phyloP scores from a whole-genome alignment of 2,329 filamentous ascomycete species.

The Pleomassaria siparia region DNA sequence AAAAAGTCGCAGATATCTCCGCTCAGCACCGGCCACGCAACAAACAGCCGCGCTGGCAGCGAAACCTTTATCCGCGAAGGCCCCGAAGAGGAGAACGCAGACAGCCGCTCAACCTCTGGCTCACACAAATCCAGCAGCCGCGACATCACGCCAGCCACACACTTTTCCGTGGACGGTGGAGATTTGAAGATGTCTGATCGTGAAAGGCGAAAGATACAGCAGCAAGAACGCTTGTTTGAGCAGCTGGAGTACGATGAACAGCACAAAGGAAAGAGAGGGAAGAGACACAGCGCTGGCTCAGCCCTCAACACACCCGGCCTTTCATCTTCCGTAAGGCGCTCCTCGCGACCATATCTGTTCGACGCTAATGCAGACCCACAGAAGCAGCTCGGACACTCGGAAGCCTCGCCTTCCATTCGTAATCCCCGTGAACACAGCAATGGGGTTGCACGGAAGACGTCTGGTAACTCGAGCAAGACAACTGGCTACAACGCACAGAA shows the following conservation, averaged over 20 bases:
- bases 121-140: constrained; percentile 60
- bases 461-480: constrained; percentile 44
- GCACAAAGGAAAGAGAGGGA: constrained; percentile 55
- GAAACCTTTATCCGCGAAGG: constrained; percentile 54
- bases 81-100: constrained; percentile 58
- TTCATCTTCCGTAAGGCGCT: constrained; percentile 43
- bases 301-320: constrained; percentile 54
- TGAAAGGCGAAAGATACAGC: constrained; percentile 64
- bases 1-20: constrained; percentile 56
- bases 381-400: constrained; percentile 41
- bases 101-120: constrained; percentile 60
- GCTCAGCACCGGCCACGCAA: constrained; percentile 53
- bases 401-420: constrained; percentile 39
- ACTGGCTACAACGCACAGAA: constrained; percentile 30
- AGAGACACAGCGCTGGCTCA: constrained; percentile 58
- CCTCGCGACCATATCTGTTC: constrained; percentile 13
- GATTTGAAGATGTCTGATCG: constrained; percentile 60
- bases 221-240: constrained; percentile 63
- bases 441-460: constrained; percentile 38
- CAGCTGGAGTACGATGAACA: constrained; percentile 61
- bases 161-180: constrained; percentile 51
- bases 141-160: constrained; percentile 61
- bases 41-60: constrained; percentile 62
- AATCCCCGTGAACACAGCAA: constrained; percentile 37
- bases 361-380: constrained; percentile 27